Conservation (phyloP, 805 yeast genomes). For the Kodamaea kakaduensis region DNA sequence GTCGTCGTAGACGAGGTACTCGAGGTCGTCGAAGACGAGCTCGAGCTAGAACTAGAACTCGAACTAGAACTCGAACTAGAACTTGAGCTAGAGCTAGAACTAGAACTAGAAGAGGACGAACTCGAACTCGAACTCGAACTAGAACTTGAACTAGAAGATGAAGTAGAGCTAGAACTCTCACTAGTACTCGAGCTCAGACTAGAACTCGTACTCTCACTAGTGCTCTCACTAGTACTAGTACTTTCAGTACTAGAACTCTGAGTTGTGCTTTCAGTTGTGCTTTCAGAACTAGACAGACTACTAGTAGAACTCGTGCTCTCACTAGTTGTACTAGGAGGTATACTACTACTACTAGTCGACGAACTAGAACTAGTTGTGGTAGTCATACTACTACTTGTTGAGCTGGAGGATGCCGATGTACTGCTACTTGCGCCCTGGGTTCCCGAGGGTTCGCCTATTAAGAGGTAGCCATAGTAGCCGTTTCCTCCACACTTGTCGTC, state of each 20-base stretch:
- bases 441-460: slow-evolving; percentile 22
- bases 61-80: not conserved
- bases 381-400: slow-evolving; percentile 3
- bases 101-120: not conserved
- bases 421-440: slow-evolving; percentile 8
- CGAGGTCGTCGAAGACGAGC: slow-evolving; percentile 15
- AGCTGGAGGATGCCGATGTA: slow-evolving; percentile 8
- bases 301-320: no score
- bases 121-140: no score
- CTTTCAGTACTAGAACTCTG: no score
- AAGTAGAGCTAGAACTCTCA: slow-evolving; percentile 9
- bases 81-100: slow-evolving; percentile 6
- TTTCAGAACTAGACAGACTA: no score
- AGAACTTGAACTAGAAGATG: slow-evolving; percentile 1
- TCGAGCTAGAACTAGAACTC: slow-evolving; percentile 11
- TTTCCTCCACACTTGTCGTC: slow-evolving; percentile 40
- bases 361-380: slow-evolving; percentile 3
- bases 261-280: no score
- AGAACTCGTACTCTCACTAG: no score
- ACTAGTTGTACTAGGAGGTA: no score
- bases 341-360: not conserved
- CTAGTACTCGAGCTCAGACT: no score
- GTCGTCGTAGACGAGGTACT: slow-evolving; percentile 15
- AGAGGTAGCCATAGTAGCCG: slow-evolving; percentile 53
- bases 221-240: no score